Evolutionary conservation across 176 grass and related monocot genomes (phyloP).

Genomic region (Elaeis guineensis): DNA sequence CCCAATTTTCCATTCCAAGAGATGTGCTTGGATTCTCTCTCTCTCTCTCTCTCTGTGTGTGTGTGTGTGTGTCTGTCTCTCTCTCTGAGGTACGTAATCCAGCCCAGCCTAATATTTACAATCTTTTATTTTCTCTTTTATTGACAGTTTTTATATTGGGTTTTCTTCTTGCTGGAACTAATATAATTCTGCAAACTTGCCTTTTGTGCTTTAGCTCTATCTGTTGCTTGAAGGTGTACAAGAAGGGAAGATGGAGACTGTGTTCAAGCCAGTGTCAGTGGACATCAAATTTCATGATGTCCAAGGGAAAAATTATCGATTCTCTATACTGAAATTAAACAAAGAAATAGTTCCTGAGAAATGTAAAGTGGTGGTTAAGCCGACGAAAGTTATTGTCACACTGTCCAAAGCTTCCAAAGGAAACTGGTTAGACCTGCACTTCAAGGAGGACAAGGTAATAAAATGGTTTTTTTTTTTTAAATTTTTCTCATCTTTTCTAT

Average conservation of each 20-base stretch:
- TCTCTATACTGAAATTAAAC: conserved; percentile 61
- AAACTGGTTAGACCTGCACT: conserved; percentile 71
- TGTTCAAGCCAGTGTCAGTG: conserved; percentile 52
- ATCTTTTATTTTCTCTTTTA: too few relatives aligned
- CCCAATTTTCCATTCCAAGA: too few relatives aligned
- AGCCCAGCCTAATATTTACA: too few relatives aligned
- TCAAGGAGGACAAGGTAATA: conserved; percentile 86
- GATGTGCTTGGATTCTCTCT: too few relatives aligned
- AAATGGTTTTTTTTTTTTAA: too few relatives aligned
- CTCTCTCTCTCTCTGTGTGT: too few relatives aligned
- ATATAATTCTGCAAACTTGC: too few relatives aligned
- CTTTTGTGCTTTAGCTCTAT: conserved; percentile 36
- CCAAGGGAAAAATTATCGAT: conserved; percentile 81
- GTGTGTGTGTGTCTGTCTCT: too few relatives aligned
- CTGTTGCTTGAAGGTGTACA: conserved; percentile 55
- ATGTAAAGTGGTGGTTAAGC: conserved; percentile 74
- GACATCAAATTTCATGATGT: conserved; percentile 83
- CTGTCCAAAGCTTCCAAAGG: conserved; percentile 68
- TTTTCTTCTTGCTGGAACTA: too few relatives aligned
- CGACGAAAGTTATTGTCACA: conserved; percentile 55
- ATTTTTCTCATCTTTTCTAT: too few relatives aligned
- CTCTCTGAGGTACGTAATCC: too few relatives aligned
- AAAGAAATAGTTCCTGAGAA: conserved; percentile 90
- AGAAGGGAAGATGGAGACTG: conserved; percentile 57
- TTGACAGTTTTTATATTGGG: too few relatives aligned